A percentile compares a stretch with the other conserved stretches of the same genome.
Evolutionary conservation across 352 stramenopile species (phyloP).

Genomic region (Blastocystis sp.): DNA sequence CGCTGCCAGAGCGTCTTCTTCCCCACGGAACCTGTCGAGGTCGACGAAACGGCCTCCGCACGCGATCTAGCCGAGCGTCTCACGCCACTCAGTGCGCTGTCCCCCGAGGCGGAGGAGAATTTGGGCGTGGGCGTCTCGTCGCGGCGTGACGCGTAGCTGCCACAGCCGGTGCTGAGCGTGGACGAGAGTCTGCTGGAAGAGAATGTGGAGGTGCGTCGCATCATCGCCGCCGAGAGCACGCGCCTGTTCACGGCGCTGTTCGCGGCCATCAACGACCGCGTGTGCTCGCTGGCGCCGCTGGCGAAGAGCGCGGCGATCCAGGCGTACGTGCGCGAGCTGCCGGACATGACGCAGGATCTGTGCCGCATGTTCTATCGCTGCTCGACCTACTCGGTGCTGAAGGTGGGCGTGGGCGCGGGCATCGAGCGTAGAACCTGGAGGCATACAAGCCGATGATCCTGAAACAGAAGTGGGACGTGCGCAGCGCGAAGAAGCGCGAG

Average conservation of each 20-base stretch:
- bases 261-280: constrained; percentile 16
- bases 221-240: constrained; percentile 61
- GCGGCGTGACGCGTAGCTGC: background rate
- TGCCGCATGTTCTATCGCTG: constrained; percentile 68
- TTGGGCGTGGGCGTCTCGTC: background rate
- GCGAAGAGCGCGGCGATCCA: constrained; percentile 11
- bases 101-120: background rate
- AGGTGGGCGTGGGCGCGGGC: background rate
- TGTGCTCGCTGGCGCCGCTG: constrained; percentile 44
- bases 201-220: constrained; percentile 29
- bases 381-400: constrained; percentile 27
- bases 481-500: constrained; percentile 38
- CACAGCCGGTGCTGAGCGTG: constrained; percentile 45
- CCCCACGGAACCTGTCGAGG: constrained; percentile 22
- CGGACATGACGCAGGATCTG: constrained; percentile 56
- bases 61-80: background rate
- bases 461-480: constrained; percentile 67
- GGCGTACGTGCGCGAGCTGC: constrained; percentile 28
- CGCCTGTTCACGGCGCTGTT: constrained; percentile 61
- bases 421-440: constrained; percentile 36
- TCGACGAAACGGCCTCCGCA: background rate
- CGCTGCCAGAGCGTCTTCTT: constrained; percentile 47
- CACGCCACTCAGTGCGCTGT: constrained; percentile 13
- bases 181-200: constrained; percentile 54
- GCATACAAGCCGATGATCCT: constrained; percentile 32